Evolutionary conservation across 1,284 basidiomycete genomes (phyloP), one percentile per base, ranked within the genome.

Genomic region (Ustilago nuda): DNA sequence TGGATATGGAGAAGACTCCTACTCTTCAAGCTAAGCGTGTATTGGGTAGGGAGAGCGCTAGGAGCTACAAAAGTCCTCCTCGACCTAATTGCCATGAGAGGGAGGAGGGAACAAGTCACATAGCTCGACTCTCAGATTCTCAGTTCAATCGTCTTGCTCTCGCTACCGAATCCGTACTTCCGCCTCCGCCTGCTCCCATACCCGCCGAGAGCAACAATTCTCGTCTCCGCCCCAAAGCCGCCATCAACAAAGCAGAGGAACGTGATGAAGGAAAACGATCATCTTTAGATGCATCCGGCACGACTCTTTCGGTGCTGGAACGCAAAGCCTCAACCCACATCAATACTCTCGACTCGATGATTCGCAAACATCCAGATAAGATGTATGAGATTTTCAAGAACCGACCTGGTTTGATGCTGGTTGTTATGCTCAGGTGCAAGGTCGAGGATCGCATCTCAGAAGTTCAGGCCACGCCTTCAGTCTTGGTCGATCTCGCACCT

Each of bases 91-190:
- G 48, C 13, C 48, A 37, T 35, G 27, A 46, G 41, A 1, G 41
- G 19, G 17, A 30, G 30, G 27, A 13, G 12, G 69, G 69, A 1
- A 72, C 69, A 1, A 32, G 30, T 11, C 69, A 72, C 39, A 72
- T 72, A 23, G 69, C 69, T 2, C 59, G 69, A 33, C 60, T 72
- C 8, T 62, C 69, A 0, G 63, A 72, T 27, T 53, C 54, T 13
- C 69, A 72, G 27, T 72, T 72, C 56, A 63, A 72, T 9, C 63
- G 69, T 5, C 59, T 72, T 7, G 69, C 69, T 15, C 55, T 36
- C 0, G 60, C 60, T 3, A 62, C 45, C 15, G 69, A 71, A 39
- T 36, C 30, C 3, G 19, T 33, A 15, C 35, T n/a, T 17, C 35
- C 62, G 13, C 15, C 62, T 19, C 41, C 60, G 2, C 46, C 55